Evolutionary conservation across 768 basidiomycete species (phyloP).

Genomic region (Trametes meyenii): DNA sequence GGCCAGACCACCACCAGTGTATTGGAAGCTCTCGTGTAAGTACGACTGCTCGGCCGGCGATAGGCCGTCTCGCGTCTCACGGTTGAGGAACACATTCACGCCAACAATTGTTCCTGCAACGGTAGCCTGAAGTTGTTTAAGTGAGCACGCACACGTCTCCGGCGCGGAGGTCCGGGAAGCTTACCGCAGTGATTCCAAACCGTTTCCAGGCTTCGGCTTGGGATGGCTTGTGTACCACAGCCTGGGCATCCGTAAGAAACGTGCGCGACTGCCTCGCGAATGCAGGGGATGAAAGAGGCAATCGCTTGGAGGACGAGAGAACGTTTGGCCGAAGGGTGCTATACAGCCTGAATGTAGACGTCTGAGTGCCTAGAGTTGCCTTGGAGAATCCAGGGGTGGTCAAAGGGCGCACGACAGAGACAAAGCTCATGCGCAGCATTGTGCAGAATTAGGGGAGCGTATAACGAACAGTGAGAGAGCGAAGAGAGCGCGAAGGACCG

Average conservation of each 20-base stretch:
- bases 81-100: slow-evolving; percentile 68
- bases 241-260: slow-evolving; percentile 49
- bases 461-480: slow-evolving; percentile 1
- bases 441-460: not conserved
- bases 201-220: slow-evolving; percentile 49
- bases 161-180: slow-evolving; percentile 24
- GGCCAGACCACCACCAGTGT: slow-evolving; percentile 78
- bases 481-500: not conserved
- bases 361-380: slow-evolving; percentile 25
- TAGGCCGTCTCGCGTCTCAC: slow-evolving; percentile 75
- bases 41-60: slow-evolving; percentile 64
- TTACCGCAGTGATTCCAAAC: slow-evolving; percentile 56
- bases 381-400: slow-evolving; percentile 25
- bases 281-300: slow-evolving; percentile 24
- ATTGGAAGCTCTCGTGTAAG: slow-evolving; percentile 79
- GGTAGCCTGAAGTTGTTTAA: slow-evolving; percentile 49
- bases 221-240: slow-evolving; percentile 40
- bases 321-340: slow-evolving; percentile 38
- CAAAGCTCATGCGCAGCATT: slow-evolving; percentile 34
- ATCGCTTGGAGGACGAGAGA: slow-evolving; percentile 34
- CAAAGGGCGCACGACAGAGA: slow-evolving; percentile 28
- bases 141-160: not conserved
- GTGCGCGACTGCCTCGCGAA: slow-evolving; percentile 44
- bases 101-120: slow-evolving; percentile 72
- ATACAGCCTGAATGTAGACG: slow-evolving; percentile 32